Percentiles rank a stretch among this genome's conserved stretches.
Evolutionary conservation across 2,329 filamentous ascomycete species (phyloP).

Genomic region (Penicillium sp.): DNA sequence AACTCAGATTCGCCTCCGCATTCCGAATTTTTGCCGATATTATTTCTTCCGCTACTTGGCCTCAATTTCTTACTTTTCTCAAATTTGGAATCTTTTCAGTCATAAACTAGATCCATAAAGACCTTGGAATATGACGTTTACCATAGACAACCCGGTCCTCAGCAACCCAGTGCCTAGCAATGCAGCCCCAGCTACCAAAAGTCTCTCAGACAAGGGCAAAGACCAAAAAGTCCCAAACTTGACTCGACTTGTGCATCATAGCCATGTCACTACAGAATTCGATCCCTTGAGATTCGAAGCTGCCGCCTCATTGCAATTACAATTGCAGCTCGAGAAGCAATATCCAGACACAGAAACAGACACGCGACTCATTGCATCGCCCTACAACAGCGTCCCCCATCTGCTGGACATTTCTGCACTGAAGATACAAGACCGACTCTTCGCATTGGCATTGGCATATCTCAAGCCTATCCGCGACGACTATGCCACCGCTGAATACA

Average conservation of each 20-base stretch:
- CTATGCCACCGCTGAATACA: constrained; percentile 75
- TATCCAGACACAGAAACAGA: constrained; percentile 13
- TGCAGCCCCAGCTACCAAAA: not conserved
- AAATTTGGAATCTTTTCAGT: not conserved
- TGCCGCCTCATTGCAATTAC: constrained; percentile 36
- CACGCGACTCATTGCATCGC: constrained; percentile 64
- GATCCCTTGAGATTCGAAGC: constrained; percentile 37
- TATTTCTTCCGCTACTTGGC: not conserved
- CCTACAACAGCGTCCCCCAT: constrained; percentile 70
- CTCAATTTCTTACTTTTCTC: not conserved
- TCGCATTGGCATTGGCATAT: constrained; percentile 68
- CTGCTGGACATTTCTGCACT: constrained; percentile 70
- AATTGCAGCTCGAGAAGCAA: constrained; percentile 11
- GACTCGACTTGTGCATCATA: constrained; percentile 31
- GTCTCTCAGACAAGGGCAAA: not conserved
- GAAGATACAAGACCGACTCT: constrained; percentile 63
- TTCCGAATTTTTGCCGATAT: not conserved
- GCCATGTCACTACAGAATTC: constrained; percentile 34
- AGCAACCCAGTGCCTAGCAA: not conserved
- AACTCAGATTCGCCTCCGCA: not conserved
- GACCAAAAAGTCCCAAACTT: not conserved
- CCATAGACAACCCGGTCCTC: not conserved
- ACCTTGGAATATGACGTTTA: not conserved
- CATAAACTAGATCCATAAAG: not conserved
- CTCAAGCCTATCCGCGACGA: constrained; percentile 64